Evolutionary conservation across 176 grass and related monocot species (phyloP), one percentile per base, ranked within the genome.

Genomic region (Oryza longistaminata): DNA sequence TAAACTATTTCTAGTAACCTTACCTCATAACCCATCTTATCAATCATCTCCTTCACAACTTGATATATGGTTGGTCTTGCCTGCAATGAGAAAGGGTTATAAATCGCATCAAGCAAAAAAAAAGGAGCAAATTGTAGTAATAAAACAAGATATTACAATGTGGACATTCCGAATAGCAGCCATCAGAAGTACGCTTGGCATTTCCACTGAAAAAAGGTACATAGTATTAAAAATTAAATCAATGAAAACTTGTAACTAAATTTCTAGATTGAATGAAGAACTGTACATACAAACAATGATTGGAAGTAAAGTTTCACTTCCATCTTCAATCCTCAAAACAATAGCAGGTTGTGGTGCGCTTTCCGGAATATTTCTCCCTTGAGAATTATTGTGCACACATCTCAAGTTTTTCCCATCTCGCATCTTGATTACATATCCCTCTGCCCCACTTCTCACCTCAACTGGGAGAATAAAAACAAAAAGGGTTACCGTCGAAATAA

Each of bases 381-480:
- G 93, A 55, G 87, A 90, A 75, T 88, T 95, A 66, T 88, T 95
- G 68, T 95, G 93, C 17, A 93, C 82, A 80, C 95, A 95, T 76
- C 72, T 89, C 70, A 98, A 68, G 75, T 87, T 87, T 76, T 75
- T 91, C 68, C 95, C 93, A 76, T 92, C 93, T 81, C 91, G 79
- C 95, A 98, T 98, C 84, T 95, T 95, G 83, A 98, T 95, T 74
- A 98, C 68, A 81, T 95, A 94, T 81, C 95, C 95, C 11, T 93
- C 95, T 11, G 87, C 88, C 26, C 93, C 95, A 87, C 95, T 98
- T 86, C 89, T 93, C 7, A 98, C 89, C 78, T 91, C 90, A 81
- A 95, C 95, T 98, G 85, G 46, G 11, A 81, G 46, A 79, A n/a
- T 33, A 37, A 85, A 34, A 43, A 11, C 39, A 76, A 62, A 64